Evolutionary conservation across 805 yeast genomes (phyloP), one percentile per base, ranked within the genome.

Genomic region (Kurtzmaniella cleridarum): DNA sequence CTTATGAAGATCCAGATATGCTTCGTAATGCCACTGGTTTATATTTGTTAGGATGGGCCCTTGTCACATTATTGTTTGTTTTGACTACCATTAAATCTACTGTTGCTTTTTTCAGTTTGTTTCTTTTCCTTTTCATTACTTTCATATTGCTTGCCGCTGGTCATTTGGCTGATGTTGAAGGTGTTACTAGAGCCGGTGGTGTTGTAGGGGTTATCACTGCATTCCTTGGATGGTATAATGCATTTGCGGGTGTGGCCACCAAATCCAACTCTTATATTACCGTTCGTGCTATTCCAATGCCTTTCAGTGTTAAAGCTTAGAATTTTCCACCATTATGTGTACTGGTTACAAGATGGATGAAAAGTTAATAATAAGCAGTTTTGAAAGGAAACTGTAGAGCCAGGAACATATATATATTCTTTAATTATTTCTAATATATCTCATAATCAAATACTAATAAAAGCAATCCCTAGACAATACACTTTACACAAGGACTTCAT

Each of bases 61-160:
- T 81, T 24, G 79, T 82, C 59, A 79, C 87, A 0, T 66, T 73
- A 24, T 67, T 78, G 41, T 49, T 82, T 39, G 48, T 71, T 16
- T 35, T 77, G 32, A 70, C 78, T 50, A 81, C 87, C 3, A 51
- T 78, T 52, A 73, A 80, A 49, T 78, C 88, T 3, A 81, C 88
- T 2, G 70, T 79, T 15, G 78, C 82, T 36, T 78, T 81, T 64
- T 77, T 78, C 50, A 43, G 66, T 3, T 64, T 81, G 50, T 79
- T 80, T 51, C 67, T 76, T 59, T 53, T 69, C 42, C 64, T 82
- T 37, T 66, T 62, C 18, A 36, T 79, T 5, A 78, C 86, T 1
- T 82, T 78, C 59, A 45, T 80, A 36, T 57, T 81, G 31, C 62
- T 82, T 36, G 64, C 77, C 0, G 64, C 70, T 36, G 80, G 79